Conservation (phyloP, 768 basidiomycete genomes). For the Hirschioporus abietinus region DNA sequence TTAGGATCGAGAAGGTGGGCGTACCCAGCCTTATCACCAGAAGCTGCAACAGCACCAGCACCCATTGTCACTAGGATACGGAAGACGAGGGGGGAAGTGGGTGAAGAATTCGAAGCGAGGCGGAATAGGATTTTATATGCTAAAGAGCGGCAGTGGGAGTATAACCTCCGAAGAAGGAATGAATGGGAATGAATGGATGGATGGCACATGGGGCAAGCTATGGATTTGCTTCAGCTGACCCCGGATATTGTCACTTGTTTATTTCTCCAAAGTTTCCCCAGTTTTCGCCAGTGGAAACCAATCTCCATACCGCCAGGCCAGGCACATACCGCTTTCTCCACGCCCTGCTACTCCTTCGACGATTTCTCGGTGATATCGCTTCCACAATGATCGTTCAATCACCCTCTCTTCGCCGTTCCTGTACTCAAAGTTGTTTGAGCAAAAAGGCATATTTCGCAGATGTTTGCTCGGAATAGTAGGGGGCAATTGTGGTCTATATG, state of each 20-base stretch:
- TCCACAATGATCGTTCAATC: not conserved
- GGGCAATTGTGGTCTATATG: not conserved
- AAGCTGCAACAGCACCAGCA: not conserved
- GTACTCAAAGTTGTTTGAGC: not conserved
- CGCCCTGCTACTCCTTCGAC: not conserved
- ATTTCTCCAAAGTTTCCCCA: not conserved
- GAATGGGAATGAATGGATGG: not conserved
- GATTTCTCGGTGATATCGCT: not conserved
- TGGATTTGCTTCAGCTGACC: not conserved
- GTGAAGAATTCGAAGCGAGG: constrained; percentile 5
- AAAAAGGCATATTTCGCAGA: not conserved
- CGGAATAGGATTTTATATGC: not conserved
- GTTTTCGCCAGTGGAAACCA: constrained; percentile 1
- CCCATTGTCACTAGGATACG: constrained; percentile 2
- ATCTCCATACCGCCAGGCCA: not conserved
- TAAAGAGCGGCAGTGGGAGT: not conserved
- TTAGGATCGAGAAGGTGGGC: constrained; percentile 14
- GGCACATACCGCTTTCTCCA: constrained; percentile 1
- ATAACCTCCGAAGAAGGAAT: not conserved
- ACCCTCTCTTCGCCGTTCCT: not conserved
- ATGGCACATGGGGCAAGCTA: not conserved
- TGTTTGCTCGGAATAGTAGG: not conserved
- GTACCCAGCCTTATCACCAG: constrained; percentile 6
- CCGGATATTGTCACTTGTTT: not conserved
- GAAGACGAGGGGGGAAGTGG: constrained; percentile 6